These are phyloP conservation scores for Coniophora puteana DNA, from an alignment of 1,284 basidiomycete species.

Conservation along the genomic window DNA sequence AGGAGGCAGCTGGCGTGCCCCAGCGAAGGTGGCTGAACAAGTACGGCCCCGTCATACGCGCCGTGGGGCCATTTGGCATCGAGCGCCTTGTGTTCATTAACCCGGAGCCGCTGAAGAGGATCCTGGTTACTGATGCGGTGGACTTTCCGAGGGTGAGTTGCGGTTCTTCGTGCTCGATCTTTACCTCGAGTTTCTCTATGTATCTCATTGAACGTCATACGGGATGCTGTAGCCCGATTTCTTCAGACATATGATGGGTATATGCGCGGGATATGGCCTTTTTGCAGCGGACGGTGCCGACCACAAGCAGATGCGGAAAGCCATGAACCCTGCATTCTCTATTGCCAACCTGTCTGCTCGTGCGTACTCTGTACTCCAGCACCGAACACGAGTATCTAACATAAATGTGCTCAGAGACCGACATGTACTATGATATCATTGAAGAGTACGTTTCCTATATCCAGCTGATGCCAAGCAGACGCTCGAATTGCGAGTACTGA, in stretches of 20 bases:
- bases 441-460: constrained; percentile 30
- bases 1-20: constrained; percentile 39
- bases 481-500: too few relatives aligned
- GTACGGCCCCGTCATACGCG: constrained; percentile 39
- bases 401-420: constrained; percentile 36
- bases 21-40: constrained; percentile 43
- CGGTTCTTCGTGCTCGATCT: neutral
- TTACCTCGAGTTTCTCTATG: neutral
- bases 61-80: constrained; percentile 42
- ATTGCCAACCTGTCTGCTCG: constrained; percentile 41
- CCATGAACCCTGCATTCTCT: constrained; percentile 49
- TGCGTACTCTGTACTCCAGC: constrained; percentile 23
- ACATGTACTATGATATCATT: constrained; percentile 45
- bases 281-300: constrained; percentile 45
- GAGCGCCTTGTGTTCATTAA: constrained; percentile 41
- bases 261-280: constrained; percentile 42
- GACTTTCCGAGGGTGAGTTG: constrained; percentile 40
- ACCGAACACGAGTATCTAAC: neutral
- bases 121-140: constrained; percentile 41
- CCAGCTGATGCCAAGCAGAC: neutral
- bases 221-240: constrained; percentile 39
- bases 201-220: too few relatives aligned
- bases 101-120: constrained; percentile 39
- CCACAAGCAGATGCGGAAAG: constrained; percentile 44
- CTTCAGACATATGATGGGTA: constrained; percentile 37